These are phyloP conservation scores for Adansonia gregorii DNA, from an alignment of 441 rosid species.

Conservation along the genomic window DNA sequence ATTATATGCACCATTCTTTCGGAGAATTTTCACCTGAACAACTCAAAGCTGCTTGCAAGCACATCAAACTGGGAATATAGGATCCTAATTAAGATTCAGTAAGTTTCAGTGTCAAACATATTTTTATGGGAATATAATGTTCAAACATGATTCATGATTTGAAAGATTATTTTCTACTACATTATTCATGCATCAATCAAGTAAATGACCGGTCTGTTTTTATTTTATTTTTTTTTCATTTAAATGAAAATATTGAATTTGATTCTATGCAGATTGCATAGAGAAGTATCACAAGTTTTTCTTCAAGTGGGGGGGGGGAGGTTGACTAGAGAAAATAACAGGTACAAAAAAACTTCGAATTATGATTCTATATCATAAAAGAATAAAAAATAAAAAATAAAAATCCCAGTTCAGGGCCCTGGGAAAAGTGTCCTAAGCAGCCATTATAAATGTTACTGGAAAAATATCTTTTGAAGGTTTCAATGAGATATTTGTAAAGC, in stretches of 20 bases:
- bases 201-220: too few relatives aligned
- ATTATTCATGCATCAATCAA: too few relatives aligned
- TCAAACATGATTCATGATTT: too few relatives aligned
- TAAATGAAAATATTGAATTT: background rate
- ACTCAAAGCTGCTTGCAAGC: too few relatives aligned
- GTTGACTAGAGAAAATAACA: slow-evolving; percentile 16
- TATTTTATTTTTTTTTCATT: too few relatives aligned
- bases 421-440: background rate
- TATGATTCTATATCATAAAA: background rate
- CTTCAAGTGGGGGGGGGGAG: background rate
- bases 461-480: slow-evolving; percentile 18
- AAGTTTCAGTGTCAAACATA: too few relatives aligned
- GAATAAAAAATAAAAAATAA: background rate
- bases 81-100: too few relatives aligned
- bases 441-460: background rate
- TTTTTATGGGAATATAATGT: too few relatives aligned
- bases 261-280: background rate
- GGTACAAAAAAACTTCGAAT: background rate
- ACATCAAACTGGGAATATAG: too few relatives aligned
- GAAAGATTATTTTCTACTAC: too few relatives aligned
- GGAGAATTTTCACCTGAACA: too few relatives aligned
- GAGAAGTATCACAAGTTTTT: background rate
- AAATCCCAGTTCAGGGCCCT: background rate
- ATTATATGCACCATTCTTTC: too few relatives aligned
- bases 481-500: slow-evolving; percentile 6